phyloP scores from a whole-genome alignment of 768 basidiomycete species.

The Russula compacta region DNA sequence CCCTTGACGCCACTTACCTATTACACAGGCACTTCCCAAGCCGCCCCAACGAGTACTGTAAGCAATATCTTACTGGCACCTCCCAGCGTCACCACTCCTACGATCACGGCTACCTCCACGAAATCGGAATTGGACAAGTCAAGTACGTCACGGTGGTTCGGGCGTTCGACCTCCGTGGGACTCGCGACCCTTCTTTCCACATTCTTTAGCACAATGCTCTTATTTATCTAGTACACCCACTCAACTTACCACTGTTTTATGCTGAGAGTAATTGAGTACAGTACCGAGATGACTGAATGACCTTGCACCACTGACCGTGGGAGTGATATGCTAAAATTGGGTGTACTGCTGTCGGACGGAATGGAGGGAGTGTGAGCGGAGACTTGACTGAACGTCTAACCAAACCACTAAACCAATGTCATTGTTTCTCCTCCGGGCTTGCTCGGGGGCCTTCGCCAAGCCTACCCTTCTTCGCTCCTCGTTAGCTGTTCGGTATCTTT shows the following conservation, averaged over 20 bases:
- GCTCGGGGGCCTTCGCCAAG: conserved; percentile 25
- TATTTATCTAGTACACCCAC: background rate
- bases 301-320: background rate
- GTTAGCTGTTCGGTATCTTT: conserved; percentile 16
- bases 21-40: conserved; percentile 11
- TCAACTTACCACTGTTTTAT: background rate
- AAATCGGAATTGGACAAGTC: background rate
- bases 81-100: background rate
- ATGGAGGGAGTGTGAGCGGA: background rate
- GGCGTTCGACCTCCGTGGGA: background rate
- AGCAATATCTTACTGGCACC: background rate
- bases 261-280: background rate
- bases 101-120: background rate
- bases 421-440: conserved; percentile 47
- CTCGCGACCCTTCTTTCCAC: background rate
- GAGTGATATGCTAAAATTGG: background rate
- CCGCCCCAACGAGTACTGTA: background rate
- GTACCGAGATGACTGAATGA: background rate
- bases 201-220: background rate
- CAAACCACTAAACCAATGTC: conserved; percentile 29
- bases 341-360: background rate
- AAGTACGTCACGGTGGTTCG: background rate
- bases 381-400: background rate
- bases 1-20: background rate
- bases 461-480: conserved; percentile 18